These are phyloP conservation scores for Ostreobium quekettii DNA, from an alignment of 139 green algal species.

Conservation along the genomic window DNA sequence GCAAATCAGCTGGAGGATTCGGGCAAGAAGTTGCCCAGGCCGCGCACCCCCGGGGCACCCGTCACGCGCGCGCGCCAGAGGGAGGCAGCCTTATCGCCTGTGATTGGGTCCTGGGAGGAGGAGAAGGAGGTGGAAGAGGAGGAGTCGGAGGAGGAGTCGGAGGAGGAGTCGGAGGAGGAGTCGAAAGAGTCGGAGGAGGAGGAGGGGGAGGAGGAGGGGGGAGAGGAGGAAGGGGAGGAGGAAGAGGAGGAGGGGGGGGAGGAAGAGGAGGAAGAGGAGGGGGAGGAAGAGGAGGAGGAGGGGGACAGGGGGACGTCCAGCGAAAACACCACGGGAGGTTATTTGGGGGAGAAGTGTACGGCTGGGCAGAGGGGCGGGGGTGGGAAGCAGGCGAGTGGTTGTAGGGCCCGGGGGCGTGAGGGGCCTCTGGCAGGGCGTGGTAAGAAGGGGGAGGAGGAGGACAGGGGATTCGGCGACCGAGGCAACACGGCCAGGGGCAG, in stretches of 20 bases:
- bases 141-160: conserved; percentile 28
- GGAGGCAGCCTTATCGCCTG: too few relatives aligned
- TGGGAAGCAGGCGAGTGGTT: conserved; percentile 7
- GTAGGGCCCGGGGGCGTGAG: not conserved
- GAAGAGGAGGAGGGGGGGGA: conserved; percentile 3
- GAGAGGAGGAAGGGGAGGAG: conserved; percentile 6
- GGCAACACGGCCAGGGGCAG: too few relatives aligned
- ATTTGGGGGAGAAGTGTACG: not conserved
- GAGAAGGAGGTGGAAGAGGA: too few relatives aligned
- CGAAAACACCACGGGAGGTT: not conserved
- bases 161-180: conserved; percentile 46
- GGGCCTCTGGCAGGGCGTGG: not conserved
- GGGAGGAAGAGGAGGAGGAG: conserved; percentile 14
- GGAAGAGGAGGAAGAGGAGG: conserved; percentile 16
- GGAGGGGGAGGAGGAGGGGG: conserved; percentile 6
- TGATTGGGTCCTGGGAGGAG: too few relatives aligned
- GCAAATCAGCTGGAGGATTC: too few relatives aligned
- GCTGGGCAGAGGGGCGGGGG: not conserved
- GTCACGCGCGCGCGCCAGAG: too few relatives aligned
- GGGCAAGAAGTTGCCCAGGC: too few relatives aligned
- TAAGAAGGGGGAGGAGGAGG: not conserved
- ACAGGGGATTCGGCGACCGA: too few relatives aligned
- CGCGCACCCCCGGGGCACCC: too few relatives aligned
- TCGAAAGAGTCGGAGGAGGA: conserved; percentile 15
- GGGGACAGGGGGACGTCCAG: not conserved